Percentiles rank a stretch among this genome's conserved stretches.
phyloP scores from a whole-genome alignment of 208 protist genomes.

The Leishmania arabica region DNA sequence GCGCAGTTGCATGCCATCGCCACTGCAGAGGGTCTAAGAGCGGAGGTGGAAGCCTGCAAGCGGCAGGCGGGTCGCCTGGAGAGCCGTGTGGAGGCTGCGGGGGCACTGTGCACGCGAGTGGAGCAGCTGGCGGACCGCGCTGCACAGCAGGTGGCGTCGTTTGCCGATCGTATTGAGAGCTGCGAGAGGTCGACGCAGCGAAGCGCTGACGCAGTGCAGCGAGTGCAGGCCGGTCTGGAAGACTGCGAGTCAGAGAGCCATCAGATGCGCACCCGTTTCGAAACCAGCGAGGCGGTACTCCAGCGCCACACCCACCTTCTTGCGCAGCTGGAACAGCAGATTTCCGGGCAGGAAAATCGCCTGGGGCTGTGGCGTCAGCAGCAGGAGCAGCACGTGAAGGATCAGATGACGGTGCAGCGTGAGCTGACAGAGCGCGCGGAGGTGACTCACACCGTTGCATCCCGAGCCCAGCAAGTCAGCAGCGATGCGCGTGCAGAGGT shows the following conservation, averaged over 20 bases:
- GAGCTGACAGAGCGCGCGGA: conserved; percentile 51
- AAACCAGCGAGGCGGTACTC: conserved; percentile 10
- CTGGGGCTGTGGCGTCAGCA: conserved; percentile 44
- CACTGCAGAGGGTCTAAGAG: conserved; percentile 58
- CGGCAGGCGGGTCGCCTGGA: conserved; percentile 55
- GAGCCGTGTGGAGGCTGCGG: conserved; percentile 57
- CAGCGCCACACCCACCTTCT: conserved; percentile 26
- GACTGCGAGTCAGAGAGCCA: conserved; percentile 27
- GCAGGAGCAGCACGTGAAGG: conserved; percentile 48
- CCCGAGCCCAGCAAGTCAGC: conserved; percentile 55
- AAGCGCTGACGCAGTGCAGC: conserved; percentile 14
- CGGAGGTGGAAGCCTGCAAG: conserved; percentile 71
- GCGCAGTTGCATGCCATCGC: conserved; percentile 51
- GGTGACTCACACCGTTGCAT: conserved; percentile 43
- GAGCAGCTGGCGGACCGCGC: conserved; percentile 49
- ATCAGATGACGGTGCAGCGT: conserved; percentile 49
- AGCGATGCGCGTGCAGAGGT: conserved; percentile 58
- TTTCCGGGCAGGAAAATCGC: conserved; percentile 37
- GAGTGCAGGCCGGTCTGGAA: conserved; percentile 30
- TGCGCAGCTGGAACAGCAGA: conserved; percentile 47
- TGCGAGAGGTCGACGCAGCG: conserved; percentile 37
- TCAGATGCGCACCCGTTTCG: conserved; percentile 2
- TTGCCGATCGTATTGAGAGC: conserved; percentile 30
- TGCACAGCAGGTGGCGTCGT: conserved; percentile 24
- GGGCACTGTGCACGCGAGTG: conserved; percentile 47